phyloP scores from a whole-genome alignment of 805 yeast species.

The Saccharomycopsis vini region DNA sequence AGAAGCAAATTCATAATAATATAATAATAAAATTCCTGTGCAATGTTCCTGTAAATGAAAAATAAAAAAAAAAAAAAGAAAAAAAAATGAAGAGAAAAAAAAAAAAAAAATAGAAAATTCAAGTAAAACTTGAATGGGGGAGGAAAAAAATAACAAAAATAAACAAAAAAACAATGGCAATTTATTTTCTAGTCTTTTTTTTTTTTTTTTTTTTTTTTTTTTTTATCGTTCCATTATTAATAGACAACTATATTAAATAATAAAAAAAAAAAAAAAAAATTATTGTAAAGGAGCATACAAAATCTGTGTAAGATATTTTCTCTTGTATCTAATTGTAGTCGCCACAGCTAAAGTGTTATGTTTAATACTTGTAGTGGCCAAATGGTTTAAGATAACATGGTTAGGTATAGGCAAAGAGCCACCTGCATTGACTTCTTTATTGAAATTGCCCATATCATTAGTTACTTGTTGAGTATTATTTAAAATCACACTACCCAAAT shows the following conservation, averaged over 20 bases:
- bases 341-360: slow-evolving; percentile 93
- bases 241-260: neutral
- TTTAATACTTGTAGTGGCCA: slow-evolving; percentile 92
- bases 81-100: too few relatives aligned
- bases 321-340: slow-evolving; percentile 76
- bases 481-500: slow-evolving; percentile 84
- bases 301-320: slow-evolving; percentile 86
- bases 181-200: neutral
- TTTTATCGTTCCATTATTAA: neutral
- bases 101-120: too few relatives aligned
- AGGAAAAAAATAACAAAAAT: too few relatives aligned
- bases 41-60: too few relatives aligned
- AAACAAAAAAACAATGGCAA: too few relatives aligned
- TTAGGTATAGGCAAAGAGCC: slow-evolving; percentile 59
- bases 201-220: slow-evolving; percentile 1
- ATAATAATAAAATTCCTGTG: too few relatives aligned
- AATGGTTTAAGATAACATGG: slow-evolving; percentile 86
- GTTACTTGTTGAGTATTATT: slow-evolving; percentile 42
- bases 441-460: slow-evolving; percentile 15
- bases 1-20: too few relatives aligned
- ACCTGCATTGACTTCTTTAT: slow-evolving; percentile 19
- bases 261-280: too few relatives aligned
- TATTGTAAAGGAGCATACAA: slow-evolving; percentile 67
- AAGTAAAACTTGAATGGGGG: too few relatives aligned
- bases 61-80: too few relatives aligned